A percentile compares a stretch with the other conserved stretches of the same genome.
Evolutionary conservation across 805 yeast species (phyloP).

Genomic region (Myxozyma mucilagina): DNA sequence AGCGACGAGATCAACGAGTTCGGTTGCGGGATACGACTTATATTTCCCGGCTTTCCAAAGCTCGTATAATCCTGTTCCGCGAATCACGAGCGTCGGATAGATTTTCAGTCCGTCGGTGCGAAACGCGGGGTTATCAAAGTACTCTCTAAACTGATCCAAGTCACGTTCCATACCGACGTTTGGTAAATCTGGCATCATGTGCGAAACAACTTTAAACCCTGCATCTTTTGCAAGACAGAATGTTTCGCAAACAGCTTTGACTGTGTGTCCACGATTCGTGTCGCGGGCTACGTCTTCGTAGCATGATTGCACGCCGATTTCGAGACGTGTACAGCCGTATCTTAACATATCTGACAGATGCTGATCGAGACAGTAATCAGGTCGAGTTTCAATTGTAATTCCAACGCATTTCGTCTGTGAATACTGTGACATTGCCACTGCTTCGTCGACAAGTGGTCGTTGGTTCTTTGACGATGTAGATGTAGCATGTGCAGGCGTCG

Average conservation of each 20-base stretch:
- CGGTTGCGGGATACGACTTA: constrained; percentile 92
- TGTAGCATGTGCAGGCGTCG: constrained; percentile 48
- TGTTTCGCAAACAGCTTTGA: constrained; percentile 91
- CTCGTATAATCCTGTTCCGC: constrained; percentile 97
- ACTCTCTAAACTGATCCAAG: constrained; percentile 90
- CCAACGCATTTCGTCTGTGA: constrained; percentile 97
- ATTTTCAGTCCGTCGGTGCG: constrained; percentile 95
- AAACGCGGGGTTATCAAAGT: constrained; percentile 94
- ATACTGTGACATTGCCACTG: constrained; percentile 87
- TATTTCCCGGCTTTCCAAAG: constrained; percentile 96
- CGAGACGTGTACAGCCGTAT: constrained; percentile 95
- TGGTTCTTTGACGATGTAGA: constrained; percentile 2
- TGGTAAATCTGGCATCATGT: constrained; percentile 99
- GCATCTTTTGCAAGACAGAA: constrained; percentile 97
- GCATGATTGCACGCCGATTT: constrained; percentile 95
- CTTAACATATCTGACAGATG: constrained; percentile 93
- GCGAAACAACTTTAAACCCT: constrained; percentile 95
- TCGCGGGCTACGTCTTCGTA: constrained; percentile 98
- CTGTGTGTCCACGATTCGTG: constrained; percentile 97
- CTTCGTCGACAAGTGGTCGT: constrained; percentile 67
- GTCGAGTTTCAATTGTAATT: constrained; percentile 96
- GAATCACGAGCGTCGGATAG: constrained; percentile 92
- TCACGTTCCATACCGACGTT: constrained; percentile 99
- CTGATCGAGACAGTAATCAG: constrained; percentile 95
- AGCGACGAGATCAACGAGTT: constrained; percentile 90